Conservation (phyloP, 2,329 filamentous ascomycete species). For the Bipolaris sorokiniana region DNA sequence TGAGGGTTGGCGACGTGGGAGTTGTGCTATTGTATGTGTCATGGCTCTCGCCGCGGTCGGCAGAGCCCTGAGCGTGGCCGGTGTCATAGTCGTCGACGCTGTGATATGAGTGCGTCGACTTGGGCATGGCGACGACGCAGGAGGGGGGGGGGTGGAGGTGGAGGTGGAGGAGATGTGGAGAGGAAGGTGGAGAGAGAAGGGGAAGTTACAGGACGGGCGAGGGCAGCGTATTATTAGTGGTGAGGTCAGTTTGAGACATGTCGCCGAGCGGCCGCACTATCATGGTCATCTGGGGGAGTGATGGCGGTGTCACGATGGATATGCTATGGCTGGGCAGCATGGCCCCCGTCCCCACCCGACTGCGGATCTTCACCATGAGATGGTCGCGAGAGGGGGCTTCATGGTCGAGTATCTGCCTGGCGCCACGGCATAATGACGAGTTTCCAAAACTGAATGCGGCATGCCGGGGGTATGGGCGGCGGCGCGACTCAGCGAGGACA, state of each 20-base stretch:
- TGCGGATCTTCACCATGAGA: constrained; percentile 11
- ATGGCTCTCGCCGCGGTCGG: constrained; percentile 37
- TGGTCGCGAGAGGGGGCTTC: background rate
- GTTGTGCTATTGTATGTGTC: constrained; percentile 45
- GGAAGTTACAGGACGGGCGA: constrained; percentile 8
- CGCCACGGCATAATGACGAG: background rate
- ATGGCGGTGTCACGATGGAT: constrained; percentile 31
- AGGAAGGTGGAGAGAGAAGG: background rate
- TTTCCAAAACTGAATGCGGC: constrained; percentile 5
- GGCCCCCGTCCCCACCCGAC: constrained; percentile 9
- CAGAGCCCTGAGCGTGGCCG: constrained; percentile 43
- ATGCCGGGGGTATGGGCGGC: background rate
- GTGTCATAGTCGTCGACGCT: constrained; percentile 45
- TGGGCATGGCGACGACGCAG: constrained; percentile 33
- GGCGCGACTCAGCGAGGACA: background rate
- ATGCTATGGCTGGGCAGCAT: constrained; percentile 22
- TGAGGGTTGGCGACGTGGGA: constrained; percentile 42
- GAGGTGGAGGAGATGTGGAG: background rate
- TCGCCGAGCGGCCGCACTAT: constrained; percentile 18
- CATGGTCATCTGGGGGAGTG: constrained; percentile 33
- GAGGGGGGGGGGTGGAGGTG: background rate
- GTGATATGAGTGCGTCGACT: constrained; percentile 45
- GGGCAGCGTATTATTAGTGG: constrained; percentile 15
- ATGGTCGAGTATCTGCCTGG: background rate
- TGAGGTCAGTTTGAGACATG: constrained; percentile 17